Conservation (phyloP, 129 eudicot genomes). For the Pulicaria dysenterica region DNA sequence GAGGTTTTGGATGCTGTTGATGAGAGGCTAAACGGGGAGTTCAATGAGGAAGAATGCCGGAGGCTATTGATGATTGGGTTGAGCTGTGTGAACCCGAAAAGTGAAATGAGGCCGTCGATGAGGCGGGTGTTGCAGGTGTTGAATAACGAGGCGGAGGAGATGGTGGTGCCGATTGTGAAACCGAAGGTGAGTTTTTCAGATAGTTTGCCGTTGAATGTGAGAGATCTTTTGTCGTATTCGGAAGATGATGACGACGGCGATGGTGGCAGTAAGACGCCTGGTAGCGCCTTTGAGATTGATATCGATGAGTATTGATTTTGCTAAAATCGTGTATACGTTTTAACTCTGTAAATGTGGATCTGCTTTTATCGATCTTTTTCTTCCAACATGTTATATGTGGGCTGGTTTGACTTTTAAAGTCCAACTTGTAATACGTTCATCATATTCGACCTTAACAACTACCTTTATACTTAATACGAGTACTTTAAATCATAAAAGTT, state of each 20-base stretch:
- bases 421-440: too few species aligned
- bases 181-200: constrained; percentile 62
- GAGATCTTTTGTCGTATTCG: constrained; percentile 47
- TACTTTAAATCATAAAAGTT: too few species aligned
- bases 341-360: too few species aligned
- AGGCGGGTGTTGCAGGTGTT: constrained; percentile 81
- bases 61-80: constrained; percentile 69
- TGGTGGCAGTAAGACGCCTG: constrained; percentile 10
- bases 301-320: not conserved
- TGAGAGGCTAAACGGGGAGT: constrained; percentile 48
- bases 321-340: too few species aligned
- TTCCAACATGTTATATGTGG: too few species aligned
- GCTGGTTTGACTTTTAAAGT: too few species aligned
- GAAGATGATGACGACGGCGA: constrained; percentile 36
- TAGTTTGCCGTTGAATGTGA: constrained; percentile 54
- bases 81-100: constrained; percentile 80
- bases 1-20: constrained; percentile 63
- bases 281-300: constrained; percentile 14
- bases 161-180: constrained; percentile 56
- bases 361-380: too few species aligned
- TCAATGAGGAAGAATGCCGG: constrained; percentile 51
- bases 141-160: constrained; percentile 51
- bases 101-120: constrained; percentile 74
- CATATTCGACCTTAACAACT: too few species aligned
- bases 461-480: too few species aligned